Evolutionary conservation across 306 rosid genomes (phyloP), one percentile per base, ranked within the genome.

Genomic region (Urtica urens): DNA sequence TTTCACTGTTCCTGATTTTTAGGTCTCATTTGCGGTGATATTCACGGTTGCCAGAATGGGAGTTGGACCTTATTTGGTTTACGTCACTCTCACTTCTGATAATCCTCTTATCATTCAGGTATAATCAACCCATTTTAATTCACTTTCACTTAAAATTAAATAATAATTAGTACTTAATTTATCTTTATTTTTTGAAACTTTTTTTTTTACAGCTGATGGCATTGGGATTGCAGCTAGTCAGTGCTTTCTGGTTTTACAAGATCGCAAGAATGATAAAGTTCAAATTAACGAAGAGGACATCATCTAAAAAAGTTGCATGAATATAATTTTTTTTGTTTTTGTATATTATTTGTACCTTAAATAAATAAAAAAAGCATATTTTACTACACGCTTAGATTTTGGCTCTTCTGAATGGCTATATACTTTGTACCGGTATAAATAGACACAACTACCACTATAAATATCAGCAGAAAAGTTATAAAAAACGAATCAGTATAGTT

Each of bases 161-260:
- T 35, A 10, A 35, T 1, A 16, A 3, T 35, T 35, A 35, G n/a
- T 16, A 31, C 40, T 10, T 35, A 35, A 35, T 35, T 35, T 35
- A 35, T 4, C n/a, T 35, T 35, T 35, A 35, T 16, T 35, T 7
- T 10, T 35, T 13, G 2, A 9, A 14, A 4, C 40, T 13, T 35
- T 35, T 35, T 35, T 35, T 16, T 35, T 35, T 28, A 28, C 84
- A 88, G 96, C 81, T 74, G 17, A 83, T 74, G 93, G 88, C 72
- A 10, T 19, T 64, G 34, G 73, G 93, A 39, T 56, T 90, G 79
- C 94, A 72, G 79, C 86, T 90, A 13, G 84, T 90, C 11, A 90
- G 95, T 48, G 44, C 87, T 28, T 84, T 81, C 78, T 90, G 97
- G 97, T 90, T 90, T 75, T 79, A 64, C 79, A 90, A 90, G 76